Evolutionary conservation across 2,329 filamentous ascomycete species (phyloP), one percentile per base, ranked within the genome.

Genomic region (Paecilomyces sp.): DNA sequence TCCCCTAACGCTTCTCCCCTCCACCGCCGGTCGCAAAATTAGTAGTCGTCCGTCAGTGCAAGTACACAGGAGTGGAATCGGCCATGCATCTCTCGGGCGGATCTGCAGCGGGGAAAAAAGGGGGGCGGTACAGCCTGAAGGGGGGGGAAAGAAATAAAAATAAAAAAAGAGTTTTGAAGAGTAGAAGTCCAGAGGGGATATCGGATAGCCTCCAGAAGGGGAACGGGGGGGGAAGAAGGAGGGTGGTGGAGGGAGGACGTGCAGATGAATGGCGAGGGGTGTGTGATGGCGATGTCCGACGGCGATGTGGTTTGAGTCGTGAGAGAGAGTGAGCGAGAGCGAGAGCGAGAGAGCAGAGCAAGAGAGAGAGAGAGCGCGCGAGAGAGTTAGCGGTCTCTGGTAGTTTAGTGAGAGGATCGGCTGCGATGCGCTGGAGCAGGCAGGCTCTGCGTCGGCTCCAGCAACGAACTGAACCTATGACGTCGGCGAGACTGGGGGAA

Each of bases 21-120:
- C 66, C 66, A 66, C 65, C 68, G 62, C 67, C 69, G 67, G 66
- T 65, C 67, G 66, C 65, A 66, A 63, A 70, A 62, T 70, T 63
- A 73, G 60, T 65, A 66, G 65, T 69, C 73, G 68, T 71, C 64
- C 62, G 67, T 63, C 65, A 70, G 66, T 69, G 63, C 63, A 65
- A 68, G 62, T 67, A 65, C 68, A 67, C 66, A 67, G 62, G 65
- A 66, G 62, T 57, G 57, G 62, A 65, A 65, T 67, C 60, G 61
- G 66, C 64, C 65, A 66, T 64, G 72, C 71, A 74, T 74, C 60
- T 72, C 71, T 74, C 68, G 69, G 69, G 66, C 68, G 64, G 59
- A 65, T 61, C 54, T 54, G 25, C 24, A 55, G 50, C 34, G 55
- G 33, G 54, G 54, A 31, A 47, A 54, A 58, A 41, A 33, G 47